Conservation (phyloP, 129 eudicot species). For the Flaveria ramosissima region DNA sequence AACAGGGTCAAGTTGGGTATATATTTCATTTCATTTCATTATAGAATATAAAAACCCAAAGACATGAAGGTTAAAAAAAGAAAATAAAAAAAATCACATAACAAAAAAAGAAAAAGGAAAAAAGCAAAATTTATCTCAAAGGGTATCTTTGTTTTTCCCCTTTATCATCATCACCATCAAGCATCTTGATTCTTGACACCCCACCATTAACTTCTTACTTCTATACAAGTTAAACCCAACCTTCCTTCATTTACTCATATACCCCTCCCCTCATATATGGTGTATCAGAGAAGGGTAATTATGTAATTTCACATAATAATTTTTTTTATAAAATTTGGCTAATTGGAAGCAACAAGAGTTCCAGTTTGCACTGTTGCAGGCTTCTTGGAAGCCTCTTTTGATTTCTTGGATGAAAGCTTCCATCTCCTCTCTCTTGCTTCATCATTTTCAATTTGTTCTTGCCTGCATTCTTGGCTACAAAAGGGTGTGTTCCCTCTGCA, state of each 20-base stretch:
- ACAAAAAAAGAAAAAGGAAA: constrained; percentile 1
- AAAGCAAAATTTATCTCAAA: constrained; percentile 37
- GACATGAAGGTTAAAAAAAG: constrained; percentile 16
- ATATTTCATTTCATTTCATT: constrained; percentile 13
- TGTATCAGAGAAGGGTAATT: constrained; percentile 38
- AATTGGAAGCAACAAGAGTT: constrained; percentile 58
- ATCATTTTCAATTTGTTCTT: constrained; percentile 88
- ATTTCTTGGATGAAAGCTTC: constrained; percentile 61
- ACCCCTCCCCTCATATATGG: constrained; percentile 35
- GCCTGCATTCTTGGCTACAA: constrained; percentile 96
- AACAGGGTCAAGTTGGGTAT: constrained; percentile 29
- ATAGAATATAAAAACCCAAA: constrained; percentile 30
- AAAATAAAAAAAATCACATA: neutral
- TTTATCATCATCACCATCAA: constrained; percentile 14
- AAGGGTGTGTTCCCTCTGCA: constrained; percentile 87
- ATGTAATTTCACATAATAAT: constrained; percentile 35
- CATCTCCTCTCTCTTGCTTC: constrained; percentile 74
- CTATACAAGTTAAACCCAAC: constrained; percentile 23
- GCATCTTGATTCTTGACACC: constrained; percentile 1
- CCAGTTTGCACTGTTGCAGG: constrained; percentile 64
- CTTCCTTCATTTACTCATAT: neutral
- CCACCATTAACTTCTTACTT: constrained; percentile 24
- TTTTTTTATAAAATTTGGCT: constrained; percentile 7
- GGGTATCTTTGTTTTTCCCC: constrained; percentile 36
- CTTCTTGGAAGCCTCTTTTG: constrained; percentile 51